phyloP scores from a whole-genome alignment of 148 eudicot genomes.

The Rhododendron henanense region DNA sequence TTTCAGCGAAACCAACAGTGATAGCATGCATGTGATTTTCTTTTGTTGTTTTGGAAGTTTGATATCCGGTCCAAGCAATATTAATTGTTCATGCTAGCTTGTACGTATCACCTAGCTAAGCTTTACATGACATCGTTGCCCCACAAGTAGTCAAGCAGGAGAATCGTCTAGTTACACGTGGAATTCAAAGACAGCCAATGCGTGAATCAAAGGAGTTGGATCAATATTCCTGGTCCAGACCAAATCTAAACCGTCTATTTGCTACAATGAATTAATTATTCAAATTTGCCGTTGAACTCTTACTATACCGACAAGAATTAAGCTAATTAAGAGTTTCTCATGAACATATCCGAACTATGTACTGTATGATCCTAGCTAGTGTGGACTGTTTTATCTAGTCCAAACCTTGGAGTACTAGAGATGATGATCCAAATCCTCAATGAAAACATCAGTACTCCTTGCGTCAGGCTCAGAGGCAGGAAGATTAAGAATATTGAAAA shows the following conservation, averaged over 20 bases:
- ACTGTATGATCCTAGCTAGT: too few relatives aligned
- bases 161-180: neutral
- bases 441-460: neutral
- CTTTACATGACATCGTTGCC: neutral
- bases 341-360: too few relatives aligned
- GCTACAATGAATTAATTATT: neutral
- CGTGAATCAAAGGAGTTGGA: neutral
- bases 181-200: neutral
- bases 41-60: neutral
- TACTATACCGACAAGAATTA: too few relatives aligned
- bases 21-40: constrained; percentile 4
- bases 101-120: neutral
- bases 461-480: too few relatives aligned
- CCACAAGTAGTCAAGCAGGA: neutral
- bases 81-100: neutral
- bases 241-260: neutral
- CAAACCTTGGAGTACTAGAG: neutral
- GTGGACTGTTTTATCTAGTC: too few relatives aligned
- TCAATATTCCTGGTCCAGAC: neutral
- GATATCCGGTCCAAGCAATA: neutral
- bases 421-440: neutral
- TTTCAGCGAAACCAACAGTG: neutral
- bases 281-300: too few relatives aligned
- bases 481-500: too few relatives aligned
- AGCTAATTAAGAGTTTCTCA: too few relatives aligned